These are phyloP conservation scores for Sarocladium kiliense DNA, from an alignment of 2,329 filamentous ascomycete species.

Conservation along the genomic window DNA sequence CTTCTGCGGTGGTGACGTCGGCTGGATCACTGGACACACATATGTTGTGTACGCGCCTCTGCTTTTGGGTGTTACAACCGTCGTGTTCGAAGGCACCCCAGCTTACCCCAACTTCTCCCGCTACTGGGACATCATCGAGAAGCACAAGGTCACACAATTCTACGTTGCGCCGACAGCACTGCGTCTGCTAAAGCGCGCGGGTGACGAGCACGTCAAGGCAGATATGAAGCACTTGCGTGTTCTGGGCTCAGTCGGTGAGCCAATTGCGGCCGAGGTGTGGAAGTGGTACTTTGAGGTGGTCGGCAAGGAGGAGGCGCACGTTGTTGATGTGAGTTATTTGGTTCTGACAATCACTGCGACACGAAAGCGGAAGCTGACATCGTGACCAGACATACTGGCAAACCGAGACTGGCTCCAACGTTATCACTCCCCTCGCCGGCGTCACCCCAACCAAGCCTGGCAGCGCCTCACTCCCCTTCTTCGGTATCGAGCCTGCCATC, in stretches of 20 bases:
- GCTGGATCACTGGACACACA: slow-evolving; percentile 98
- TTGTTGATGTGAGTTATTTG: slow-evolving; percentile 76
- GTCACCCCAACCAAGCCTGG: slow-evolving; percentile 96
- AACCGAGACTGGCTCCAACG: slow-evolving; percentile 95
- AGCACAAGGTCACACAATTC: slow-evolving; percentile 94
- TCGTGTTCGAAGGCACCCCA: slow-evolving; percentile 96
- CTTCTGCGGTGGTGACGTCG: slow-evolving; percentile 97
- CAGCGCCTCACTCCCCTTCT: slow-evolving; percentile 93
- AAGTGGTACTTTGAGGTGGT: slow-evolving; percentile 99
- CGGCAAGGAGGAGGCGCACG: slow-evolving; percentile 86
- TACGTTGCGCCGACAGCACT: slow-evolving; percentile 96
- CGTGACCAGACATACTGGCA: slow-evolving; percentile 89
- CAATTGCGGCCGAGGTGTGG: slow-evolving; percentile 97
- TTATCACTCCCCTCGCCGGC: slow-evolving; percentile 89
- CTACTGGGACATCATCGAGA: slow-evolving; percentile 98
- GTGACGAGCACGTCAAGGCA: slow-evolving; percentile 84
- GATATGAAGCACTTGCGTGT: slow-evolving; percentile 87
- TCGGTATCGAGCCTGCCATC: slow-evolving; percentile 95
- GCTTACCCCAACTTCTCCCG: slow-evolving; percentile 96
- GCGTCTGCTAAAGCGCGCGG: slow-evolving; percentile 89
- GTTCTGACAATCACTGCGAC: not conserved
- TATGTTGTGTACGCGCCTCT: slow-evolving; percentile 97
- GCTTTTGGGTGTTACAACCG: slow-evolving; percentile 85
- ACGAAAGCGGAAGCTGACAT: slow-evolving; percentile 14
- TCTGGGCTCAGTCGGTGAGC: slow-evolving; percentile 91